These are phyloP conservation scores for Xylariaceae sp. DNA, from an alignment of 2,329 filamentous ascomycete genomes.

Conservation along the genomic window DNA sequence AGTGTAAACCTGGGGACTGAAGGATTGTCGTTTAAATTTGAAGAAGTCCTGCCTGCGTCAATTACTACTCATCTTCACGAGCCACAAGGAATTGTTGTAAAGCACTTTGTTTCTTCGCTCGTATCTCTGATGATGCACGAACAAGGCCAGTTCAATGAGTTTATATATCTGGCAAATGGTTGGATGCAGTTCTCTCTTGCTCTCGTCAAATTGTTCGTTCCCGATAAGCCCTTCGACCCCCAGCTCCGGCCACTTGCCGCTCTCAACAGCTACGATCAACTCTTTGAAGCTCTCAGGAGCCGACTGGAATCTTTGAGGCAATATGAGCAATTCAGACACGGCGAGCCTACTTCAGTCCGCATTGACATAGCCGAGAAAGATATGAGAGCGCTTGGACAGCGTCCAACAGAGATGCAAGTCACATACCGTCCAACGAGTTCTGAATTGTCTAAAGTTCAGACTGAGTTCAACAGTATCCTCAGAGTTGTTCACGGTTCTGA, in stretches of 20 bases:
- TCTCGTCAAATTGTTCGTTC: constrained; percentile 76
- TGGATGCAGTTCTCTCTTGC: constrained; percentile 76
- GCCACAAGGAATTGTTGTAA: constrained; percentile 31
- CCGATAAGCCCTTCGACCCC: constrained; percentile 84
- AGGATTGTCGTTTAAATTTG: constrained; percentile 28
- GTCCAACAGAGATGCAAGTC: constrained; percentile 60
- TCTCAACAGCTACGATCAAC: constrained; percentile 53
- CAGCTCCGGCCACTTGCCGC: constrained; percentile 65
- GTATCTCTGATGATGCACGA: constrained; percentile 41
- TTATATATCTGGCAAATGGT: constrained; percentile 51
- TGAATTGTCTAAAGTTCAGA: constrained; percentile 70
- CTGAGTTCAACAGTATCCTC: constrained; percentile 76
- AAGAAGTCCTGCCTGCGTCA: constrained; percentile 21
- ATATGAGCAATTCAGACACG: constrained; percentile 68
- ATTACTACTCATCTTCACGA: constrained; percentile 18
- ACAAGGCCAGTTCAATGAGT: constrained; percentile 22
- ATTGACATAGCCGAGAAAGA: constrained; percentile 62
- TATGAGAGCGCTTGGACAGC: constrained; percentile 60
- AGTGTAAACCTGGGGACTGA: constrained; percentile 22
- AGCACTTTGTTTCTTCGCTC: constrained; percentile 45
- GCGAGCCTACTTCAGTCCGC: constrained; percentile 65
- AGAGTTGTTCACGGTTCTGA: constrained; percentile 57
- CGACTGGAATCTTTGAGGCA: constrained; percentile 59
- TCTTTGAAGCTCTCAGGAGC: constrained; percentile 52
- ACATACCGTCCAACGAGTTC: constrained; percentile 71